These are phyloP conservation scores for Sporothrix pallida DNA, from an alignment of 2,329 filamentous ascomycete genomes.

Conservation along the genomic window DNA sequence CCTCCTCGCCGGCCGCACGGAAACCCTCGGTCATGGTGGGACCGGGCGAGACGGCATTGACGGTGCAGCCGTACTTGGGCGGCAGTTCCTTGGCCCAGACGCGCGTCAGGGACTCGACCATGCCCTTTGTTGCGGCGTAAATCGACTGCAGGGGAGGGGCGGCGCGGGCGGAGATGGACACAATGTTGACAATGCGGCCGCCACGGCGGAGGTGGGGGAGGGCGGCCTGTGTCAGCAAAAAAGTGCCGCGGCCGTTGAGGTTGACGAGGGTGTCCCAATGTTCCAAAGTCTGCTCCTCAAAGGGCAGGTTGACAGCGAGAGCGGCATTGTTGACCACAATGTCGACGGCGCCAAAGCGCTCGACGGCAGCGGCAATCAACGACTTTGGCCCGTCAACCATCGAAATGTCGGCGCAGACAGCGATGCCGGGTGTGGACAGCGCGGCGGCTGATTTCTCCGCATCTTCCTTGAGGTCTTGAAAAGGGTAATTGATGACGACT, in stretches of 20 bases:
- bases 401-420: slow-evolving; percentile 52
- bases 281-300: slow-evolving; percentile 52
- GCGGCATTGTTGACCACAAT: slow-evolving; percentile 41
- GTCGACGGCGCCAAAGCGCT: slow-evolving; percentile 30
- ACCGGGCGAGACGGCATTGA: slow-evolving; percentile 65
- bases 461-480: slow-evolving; percentile 41
- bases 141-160: slow-evolving; percentile 33
- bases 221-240: slow-evolving; percentile 60
- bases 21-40: slow-evolving; percentile 56
- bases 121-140: slow-evolving; percentile 48
- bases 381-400: slow-evolving; percentile 46
- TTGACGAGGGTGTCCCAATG: slow-evolving; percentile 62
- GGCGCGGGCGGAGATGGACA: slow-evolving; percentile 56
- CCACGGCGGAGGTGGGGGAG: slow-evolving; percentile 54
- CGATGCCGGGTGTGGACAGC: slow-evolving; percentile 44
- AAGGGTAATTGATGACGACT: slow-evolving; percentile 58
- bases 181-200: slow-evolving; percentile 63
- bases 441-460: slow-evolving; percentile 42
- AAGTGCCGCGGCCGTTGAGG: slow-evolving; percentile 61
- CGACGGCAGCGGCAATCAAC: slow-evolving; percentile 47
- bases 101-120: slow-evolving; percentile 64
- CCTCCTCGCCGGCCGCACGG: slow-evolving; percentile 42
- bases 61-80: slow-evolving; percentile 58
- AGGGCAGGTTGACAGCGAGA: slow-evolving; percentile 43
- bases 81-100: slow-evolving; percentile 65